Evolutionary conservation across 129 eudicot species (phyloP).

Genomic region (Flaveria ramosissima): DNA sequence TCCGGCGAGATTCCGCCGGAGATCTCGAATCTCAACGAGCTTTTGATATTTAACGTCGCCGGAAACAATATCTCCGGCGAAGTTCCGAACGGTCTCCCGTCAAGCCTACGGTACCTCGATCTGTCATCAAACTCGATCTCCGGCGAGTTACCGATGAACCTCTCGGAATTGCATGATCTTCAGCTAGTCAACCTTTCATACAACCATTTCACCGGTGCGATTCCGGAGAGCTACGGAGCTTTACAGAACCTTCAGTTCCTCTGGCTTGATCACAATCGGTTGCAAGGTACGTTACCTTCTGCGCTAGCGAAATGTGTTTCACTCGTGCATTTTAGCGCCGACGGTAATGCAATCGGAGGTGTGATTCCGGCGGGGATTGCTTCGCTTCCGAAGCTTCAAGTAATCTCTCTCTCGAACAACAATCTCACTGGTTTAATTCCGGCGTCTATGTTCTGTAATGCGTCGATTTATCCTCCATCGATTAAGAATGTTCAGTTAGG

Average conservation of each 20-base stretch:
- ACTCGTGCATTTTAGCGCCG: slow-evolving; percentile 68
- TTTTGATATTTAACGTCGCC: slow-evolving; percentile 55
- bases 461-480: slow-evolving; percentile 36
- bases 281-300: slow-evolving; percentile 71
- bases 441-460: slow-evolving; percentile 50
- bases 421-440: slow-evolving; percentile 64
- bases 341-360: slow-evolving; percentile 62
- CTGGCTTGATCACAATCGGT: slow-evolving; percentile 54
- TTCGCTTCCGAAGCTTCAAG: slow-evolving; percentile 55
- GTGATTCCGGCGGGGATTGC: slow-evolving; percentile 62
- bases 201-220: slow-evolving; percentile 56
- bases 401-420: slow-evolving; percentile 49
- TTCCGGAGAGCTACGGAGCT: slow-evolving; percentile 65
- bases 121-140: slow-evolving; percentile 54
- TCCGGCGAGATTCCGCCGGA: slow-evolving; percentile 56
- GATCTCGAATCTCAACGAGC: slow-evolving; percentile 44
- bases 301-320: slow-evolving; percentile 67
- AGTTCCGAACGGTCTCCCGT: slow-evolving; percentile 44
- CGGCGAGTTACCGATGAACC: slow-evolving; percentile 56
- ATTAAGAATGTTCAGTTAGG: slow-evolving; percentile 56
- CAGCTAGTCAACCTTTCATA: slow-evolving; percentile 54
- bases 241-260: slow-evolving; percentile 54
- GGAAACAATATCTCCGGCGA: slow-evolving; percentile 62
- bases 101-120: slow-evolving; percentile 53
- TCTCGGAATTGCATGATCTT: slow-evolving; percentile 38